Base-by-base conservation (phyloP, 2,329 filamentous ascomycete genomes). In the Diaporthe amygdali region DNA sequence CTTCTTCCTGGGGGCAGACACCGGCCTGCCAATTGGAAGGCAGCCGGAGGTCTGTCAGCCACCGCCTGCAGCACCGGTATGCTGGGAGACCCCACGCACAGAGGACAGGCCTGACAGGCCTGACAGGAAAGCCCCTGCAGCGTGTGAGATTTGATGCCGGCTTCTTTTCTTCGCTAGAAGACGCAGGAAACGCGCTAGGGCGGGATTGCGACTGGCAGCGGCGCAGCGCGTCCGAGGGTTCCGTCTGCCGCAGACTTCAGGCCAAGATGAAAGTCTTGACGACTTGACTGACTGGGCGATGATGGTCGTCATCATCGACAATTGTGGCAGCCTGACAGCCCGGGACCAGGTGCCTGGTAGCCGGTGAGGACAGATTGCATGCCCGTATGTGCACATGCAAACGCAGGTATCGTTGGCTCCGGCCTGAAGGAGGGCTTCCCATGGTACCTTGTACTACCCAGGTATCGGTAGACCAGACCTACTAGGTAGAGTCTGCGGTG, bases 1-100 rank as follows among this genome's bases (percentile, higher is more conserved):
- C 72, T 75, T 75, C 72, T 75, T 44, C 74, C 74, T 71, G 46
- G 51, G 27, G 14, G 10, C 32, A 54, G n/a, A 37, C n/a, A 6
- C 44, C 30, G 37, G 17, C 30, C 2, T 22, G 51, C 70, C 70
- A 72, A 72, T 72, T 32, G 70, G 70, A 59, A 69, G 30, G 1
- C 37, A 69, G 51, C 70, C 70, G 39, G 54, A 17, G 22, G 15
- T 44, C 30, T 37, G 34, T 56, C 46, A 49, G 25, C 46, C 46
- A 37, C 46, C 20, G 25, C 22, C 17, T 66, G 46, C 61, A 49
- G 47, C 8, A 15, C 51, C 51, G 46, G 34, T 20, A 55, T 32
- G 34, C 59, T 55, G 68, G 59, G 59, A 44, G 15, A 55, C 34
- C 70, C 49, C 66, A 69, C n/a, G 52, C 64, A 49, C 34, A 39